Base-by-base conservation (phyloP, 495 filamentous ascomycete species). In the Aspergillus conjunctus region DNA sequence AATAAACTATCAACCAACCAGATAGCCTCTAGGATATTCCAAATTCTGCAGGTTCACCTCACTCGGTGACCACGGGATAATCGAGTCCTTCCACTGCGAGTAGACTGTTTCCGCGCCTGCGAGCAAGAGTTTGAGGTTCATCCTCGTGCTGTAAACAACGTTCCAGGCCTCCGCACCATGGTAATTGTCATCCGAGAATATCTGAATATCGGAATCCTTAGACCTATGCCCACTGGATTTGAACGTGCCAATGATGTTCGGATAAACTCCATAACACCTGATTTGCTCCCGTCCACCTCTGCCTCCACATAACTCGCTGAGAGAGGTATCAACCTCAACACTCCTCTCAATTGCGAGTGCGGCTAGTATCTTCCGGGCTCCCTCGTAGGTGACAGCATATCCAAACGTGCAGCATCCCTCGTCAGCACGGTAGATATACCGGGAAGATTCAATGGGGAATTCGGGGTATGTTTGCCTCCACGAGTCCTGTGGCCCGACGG, bases 321-420 rank as follows among this genome's bases (percentile, higher is more conserved):
- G 55, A 4, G 70, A 64, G 37, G 63, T 68, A 31, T 74, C 68
- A 10, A 73, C 66, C 5, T 69, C 60, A 1, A 31, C 32, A 1
- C 67, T 66, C n/a, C 70, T 26, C 32, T 74, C 66, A 8, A 75
- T 32, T 3, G 70, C 62, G 17, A 75, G 62, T 39, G 67, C 64
- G 0, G 68, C 63, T n/a, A 87, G 76, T 14, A 85, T 69, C 20
- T 81, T 81, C 22, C 73, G 78, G 3, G 83, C 84, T 6, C 84
- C 82, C 45, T 71, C 64, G 30, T 77, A 77, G 0, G 81, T 81
- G 3, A 87, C 73, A 0, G 83, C 83, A 66, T 88, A 88, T 1
- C 68, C 70, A 54, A 63, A 70, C 56, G 60, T 58, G 30, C 70
- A 75, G 48, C 68, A 71, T 11, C 67, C 71, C 31, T 52, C 54